Base-by-base conservation (phyloP, 78 protist species). In the Dictyostelium brefeldianum region DNA sequence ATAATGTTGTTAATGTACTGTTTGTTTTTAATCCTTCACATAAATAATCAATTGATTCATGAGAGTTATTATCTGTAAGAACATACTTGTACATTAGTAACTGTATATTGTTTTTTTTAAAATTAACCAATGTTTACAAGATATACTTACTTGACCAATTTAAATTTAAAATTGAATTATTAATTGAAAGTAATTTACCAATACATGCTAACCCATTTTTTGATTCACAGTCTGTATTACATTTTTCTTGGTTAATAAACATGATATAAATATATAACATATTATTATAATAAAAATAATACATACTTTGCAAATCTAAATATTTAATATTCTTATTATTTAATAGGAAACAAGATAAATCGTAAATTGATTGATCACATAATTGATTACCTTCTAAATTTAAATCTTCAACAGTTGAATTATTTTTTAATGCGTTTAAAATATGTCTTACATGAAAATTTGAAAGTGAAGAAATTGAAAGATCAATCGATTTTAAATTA, bases 61-160 rank as follows among this genome's bases (percentile, higher is more conserved):
- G 25, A 31, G 73, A 65, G 14, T 65, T 46, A 29, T 65, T 65
- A 65, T 65, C 73, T 65, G 73, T n/a, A n/a, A n/a, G n/a, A n/a
- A n/a, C n/a, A n/a, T n/a, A n/a, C n/a, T n/a, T n/a, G n/a, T n/a
- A n/a, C n/a, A n/a, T n/a, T n/a, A n/a, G n/a, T n/a, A n/a, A n/a
- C n/a, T n/a, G n/a, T n/a, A n/a, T n/a, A n/a, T n/a, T n/a, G n/a
- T n/a, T n/a, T n/a, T n/a, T n/a, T n/a, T n/a, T n/a, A n/a, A n/a
- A n/a, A n/a, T n/a, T n/a, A n/a, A n/a, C n/a, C n/a, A n/a, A n/a
- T n/a, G n/a, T n/a, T n/a, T n/a, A n/a, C n/a, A n/a, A n/a, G n/a
- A n/a, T n/a, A 14, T 65, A 65, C 73, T 29, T 65, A 65, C 73
- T 65, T 29, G 73, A 65, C 73, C 73, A 65, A 65, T 65, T 65